Base-by-base conservation (phyloP, 345 rosid genomes). In the Carallia brachiata region DNA sequence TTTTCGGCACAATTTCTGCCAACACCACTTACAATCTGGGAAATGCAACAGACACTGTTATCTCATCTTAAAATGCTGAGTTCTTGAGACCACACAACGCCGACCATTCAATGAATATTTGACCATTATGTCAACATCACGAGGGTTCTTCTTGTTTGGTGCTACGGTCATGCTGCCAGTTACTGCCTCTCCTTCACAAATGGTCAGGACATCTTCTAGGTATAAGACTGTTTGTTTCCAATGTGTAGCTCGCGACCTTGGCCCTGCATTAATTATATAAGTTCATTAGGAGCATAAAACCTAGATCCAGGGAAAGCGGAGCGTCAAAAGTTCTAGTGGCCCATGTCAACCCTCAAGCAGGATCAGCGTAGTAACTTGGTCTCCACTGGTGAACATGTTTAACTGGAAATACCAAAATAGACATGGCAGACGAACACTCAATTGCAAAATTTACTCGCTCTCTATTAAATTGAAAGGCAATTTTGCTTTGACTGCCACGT, bases 161-260 rank as follows among this genome's bases (percentile, higher is more conserved):
- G 97, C 83, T 70, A 92, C 94, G 1, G 98, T 85, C 97, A 96
- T 84, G 86, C 86, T 89, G 67, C 99, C 99, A 36, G 64, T 77
- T 47, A 96, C 58, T 16, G 90, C 80, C 84, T 96, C 99, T 36
- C 96, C 98, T 76, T 96, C 90, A 36, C 99, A 90, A 37, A 92
- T 83, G 32, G 96, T 92, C n/a, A 96, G 66, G 69, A 96, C 96
- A 64, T 95, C 99, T 77, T 92, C 99, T 58, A 96, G 84, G 81
- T 92, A 96, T 56, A 92, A 61, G 13, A 96, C 93, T 1, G 99
- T 92, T 79, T 96, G 98, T 81, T 96, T 96, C 99, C 99, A 96
- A 71, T 92, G 99, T 0, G 98, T 90, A 17, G 90, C 82, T 48
- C 91, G 77, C 0, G 99, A 92, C 74, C 79, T 85, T 0, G 94